A percentile compares a stretch with the other conserved stretches of the same genome.
phyloP scores from a whole-genome alignment of 1,284 basidiomycete species.

The Ustilago crameri region DNA sequence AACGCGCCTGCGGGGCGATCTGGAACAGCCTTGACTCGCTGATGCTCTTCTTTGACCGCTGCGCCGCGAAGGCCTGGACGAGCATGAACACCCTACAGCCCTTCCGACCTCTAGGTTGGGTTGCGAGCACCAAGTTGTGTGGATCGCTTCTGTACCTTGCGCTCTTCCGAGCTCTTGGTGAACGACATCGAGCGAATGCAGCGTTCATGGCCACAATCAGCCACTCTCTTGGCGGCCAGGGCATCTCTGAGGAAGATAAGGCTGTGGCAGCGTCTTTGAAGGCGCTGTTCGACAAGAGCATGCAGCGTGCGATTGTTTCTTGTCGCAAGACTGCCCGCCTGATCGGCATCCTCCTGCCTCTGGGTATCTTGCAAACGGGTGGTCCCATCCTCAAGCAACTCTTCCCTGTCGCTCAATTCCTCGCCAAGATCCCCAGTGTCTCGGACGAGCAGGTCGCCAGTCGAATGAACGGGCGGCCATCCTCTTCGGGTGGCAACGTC shows the following conservation, averaged over 20 bases:
- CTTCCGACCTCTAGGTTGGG: conserved; percentile 58
- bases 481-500: conserved; percentile 2
- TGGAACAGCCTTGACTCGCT: conserved; percentile 62
- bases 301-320: conserved; percentile 45
- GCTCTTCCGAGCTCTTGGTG: conserved; percentile 53
- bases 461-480: conserved; percentile 11
- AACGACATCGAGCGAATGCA: conserved; percentile 45
- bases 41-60: conserved; percentile 61
- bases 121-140: conserved; percentile 53
- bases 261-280: conserved; percentile 41
- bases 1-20: conserved; percentile 51
- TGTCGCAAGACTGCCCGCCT: conserved; percentile 54
- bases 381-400: conserved; percentile 52
- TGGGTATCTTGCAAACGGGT: conserved; percentile 56
- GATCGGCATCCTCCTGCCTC: conserved; percentile 46
- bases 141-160: conserved; percentile 53
- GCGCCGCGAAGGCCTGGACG: conserved; percentile 48
- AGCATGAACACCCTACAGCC: conserved; percentile 56
- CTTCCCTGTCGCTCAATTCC: conserved; percentile 57
- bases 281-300: conserved; percentile 49
- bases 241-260: conserved; percentile 42
- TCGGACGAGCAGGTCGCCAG: conserved; percentile 35
- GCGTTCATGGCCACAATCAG: conserved; percentile 47
- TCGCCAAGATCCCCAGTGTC: conserved; percentile 50
- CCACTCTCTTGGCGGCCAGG: conserved; percentile 27